phyloP scores from a whole-genome alignment of 2,329 filamentous ascomycete genomes.

The Hypoxylon sp. region DNA sequence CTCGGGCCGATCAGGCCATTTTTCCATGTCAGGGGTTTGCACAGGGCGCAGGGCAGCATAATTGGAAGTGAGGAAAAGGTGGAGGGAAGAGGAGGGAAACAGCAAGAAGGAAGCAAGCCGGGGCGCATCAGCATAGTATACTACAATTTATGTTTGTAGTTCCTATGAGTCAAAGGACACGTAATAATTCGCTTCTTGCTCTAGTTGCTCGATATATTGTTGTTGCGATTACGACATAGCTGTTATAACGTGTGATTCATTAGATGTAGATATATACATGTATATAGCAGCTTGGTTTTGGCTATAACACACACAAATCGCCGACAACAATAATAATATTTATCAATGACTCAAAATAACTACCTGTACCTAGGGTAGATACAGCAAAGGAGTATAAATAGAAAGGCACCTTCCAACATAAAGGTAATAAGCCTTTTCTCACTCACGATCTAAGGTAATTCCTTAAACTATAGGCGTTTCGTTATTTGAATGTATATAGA shows the following conservation, averaged over 20 bases:
- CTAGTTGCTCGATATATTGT: neutral
- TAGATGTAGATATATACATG: neutral
- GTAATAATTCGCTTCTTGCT: constrained; percentile 36
- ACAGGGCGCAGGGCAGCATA: neutral
- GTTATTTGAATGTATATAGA: no score
- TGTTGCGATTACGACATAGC: neutral
- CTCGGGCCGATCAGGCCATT: constrained; percentile 12
- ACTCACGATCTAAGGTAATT: no score
- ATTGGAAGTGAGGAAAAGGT: constrained; percentile 2
- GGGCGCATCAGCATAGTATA: constrained; percentile 24
- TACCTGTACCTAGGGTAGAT: no score
- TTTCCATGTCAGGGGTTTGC: constrained; percentile 9
- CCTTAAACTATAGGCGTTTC: no score
- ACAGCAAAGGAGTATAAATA: neutral
- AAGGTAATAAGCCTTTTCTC: no score
- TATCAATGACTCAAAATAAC: neutral
- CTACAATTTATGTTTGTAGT: constrained; percentile 32
- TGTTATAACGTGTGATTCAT: neutral
- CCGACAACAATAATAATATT: neutral
- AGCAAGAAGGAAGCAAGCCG: constrained; percentile 4
- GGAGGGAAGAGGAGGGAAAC: constrained; percentile 7
- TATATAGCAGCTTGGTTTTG: neutral
- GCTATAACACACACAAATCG: neutral
- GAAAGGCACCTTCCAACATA: neutral
- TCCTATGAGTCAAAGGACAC: constrained; percentile 25